Evolutionary conservation across 2,329 filamentous ascomycete species (phyloP).

Genomic region (Microdochium bolleyi): DNA sequence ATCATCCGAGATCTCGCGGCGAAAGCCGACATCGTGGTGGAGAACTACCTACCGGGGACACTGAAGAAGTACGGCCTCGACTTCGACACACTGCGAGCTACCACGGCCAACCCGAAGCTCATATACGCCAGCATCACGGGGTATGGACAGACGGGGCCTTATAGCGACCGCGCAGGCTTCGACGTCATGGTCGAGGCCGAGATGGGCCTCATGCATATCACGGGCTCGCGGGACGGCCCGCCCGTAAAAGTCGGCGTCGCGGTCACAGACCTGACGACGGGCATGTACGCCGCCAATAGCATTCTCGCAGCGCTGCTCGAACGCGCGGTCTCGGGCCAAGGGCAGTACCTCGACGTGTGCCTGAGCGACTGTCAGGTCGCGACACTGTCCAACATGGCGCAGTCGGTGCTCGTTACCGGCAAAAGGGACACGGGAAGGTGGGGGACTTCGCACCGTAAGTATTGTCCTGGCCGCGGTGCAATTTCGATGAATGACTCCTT

Average conservation of each 20-base stretch:
- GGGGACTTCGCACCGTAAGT: conserved; percentile 57
- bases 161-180: conserved; percentile 58
- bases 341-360: conserved; percentile 60
- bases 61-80: conserved; percentile 61
- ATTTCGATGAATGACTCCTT: no score
- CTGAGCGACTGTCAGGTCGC: conserved; percentile 62
- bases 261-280: conserved; percentile 63
- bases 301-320: conserved; percentile 59
- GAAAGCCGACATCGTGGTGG: conserved; percentile 58
- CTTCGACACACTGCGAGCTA: conserved; percentile 51
- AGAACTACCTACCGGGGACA: conserved; percentile 61
- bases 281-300: conserved; percentile 59
- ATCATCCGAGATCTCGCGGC: conserved; percentile 56
- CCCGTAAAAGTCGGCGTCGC: conserved; percentile 66
- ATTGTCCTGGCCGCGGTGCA: no score
- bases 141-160: conserved; percentile 62
- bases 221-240: conserved; percentile 54
- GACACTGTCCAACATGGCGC: conserved; percentile 61
- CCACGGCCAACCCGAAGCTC: conserved; percentile 51
- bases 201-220: conserved; percentile 67
- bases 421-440: conserved; percentile 48
- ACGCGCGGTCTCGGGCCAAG: conserved; percentile 45
- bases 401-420: conserved; percentile 55
- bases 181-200: conserved; percentile 70
- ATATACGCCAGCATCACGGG: conserved; percentile 66